These are phyloP conservation scores for Paragyromitra xinjiangensis DNA, from an alignment of 495 filamentous ascomycete species.

Conservation along the genomic window DNA sequence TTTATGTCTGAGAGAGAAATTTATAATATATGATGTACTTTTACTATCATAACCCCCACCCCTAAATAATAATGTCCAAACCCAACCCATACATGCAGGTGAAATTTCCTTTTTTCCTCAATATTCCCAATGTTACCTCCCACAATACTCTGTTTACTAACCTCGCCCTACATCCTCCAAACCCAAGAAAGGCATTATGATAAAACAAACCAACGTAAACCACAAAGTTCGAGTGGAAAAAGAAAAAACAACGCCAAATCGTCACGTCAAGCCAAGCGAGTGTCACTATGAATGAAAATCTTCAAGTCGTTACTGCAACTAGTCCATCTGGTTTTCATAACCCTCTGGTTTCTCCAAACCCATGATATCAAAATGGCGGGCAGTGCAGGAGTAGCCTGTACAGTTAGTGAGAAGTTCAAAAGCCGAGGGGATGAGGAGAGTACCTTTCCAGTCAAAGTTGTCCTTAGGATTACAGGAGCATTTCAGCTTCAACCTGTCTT, in stretches of 20 bases:
- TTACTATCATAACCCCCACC: background rate
- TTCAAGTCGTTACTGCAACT: slow-evolving; percentile 18
- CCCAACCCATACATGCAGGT: background rate
- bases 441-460: slow-evolving; percentile 98
- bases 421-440: background rate
- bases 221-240: background rate
- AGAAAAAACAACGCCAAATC: slow-evolving; percentile 9
- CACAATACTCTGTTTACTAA: background rate
- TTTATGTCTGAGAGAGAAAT: background rate
- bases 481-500: slow-evolving; percentile 78
- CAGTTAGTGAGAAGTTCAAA: background rate
- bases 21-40: slow-evolving; percentile 1
- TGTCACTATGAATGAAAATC: background rate
- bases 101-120: background rate
- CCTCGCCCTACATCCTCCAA: background rate
- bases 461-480: slow-evolving; percentile 95
- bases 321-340: slow-evolving; percentile 75
- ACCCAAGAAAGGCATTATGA: background rate
- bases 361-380: slow-evolving; percentile 83
- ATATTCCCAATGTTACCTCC: background rate
- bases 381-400: slow-evolving; percentile 68
- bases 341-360: slow-evolving; percentile 80
- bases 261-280: background rate
- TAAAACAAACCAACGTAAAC: background rate
- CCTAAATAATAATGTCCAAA: background rate